phyloP scores from a whole-genome alignment of 495 filamentous ascomycete genomes.

The Neurospora tetrasperma region DNA sequence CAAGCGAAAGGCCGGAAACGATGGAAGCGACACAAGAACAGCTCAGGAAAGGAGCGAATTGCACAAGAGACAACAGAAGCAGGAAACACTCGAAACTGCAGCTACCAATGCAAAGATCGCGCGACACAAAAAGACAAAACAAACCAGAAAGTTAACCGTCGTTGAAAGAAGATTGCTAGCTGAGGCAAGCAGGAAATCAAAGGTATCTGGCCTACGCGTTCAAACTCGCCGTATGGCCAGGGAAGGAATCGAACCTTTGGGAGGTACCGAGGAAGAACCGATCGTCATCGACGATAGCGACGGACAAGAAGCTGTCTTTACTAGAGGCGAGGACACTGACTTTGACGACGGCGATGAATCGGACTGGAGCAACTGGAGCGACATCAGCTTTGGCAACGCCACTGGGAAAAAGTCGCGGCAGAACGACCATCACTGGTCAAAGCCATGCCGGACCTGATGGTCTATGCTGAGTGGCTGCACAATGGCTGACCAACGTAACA shows the following conservation, averaged over 20 bases:
- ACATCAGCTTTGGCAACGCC: neutral
- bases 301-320: conserved; percentile 3
- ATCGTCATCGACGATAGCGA: conserved; percentile 4
- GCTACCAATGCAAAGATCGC: neutral
- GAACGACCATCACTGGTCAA: neutral
- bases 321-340: conserved; percentile 1
- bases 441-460: neutral
- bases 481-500: neutral
- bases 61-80: neutral
- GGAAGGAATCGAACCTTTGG: neutral
- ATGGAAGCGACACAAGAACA: neutral
- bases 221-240: neutral
- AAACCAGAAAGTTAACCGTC: neutral
- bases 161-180: neutral
- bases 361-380: conserved; percentile 3
- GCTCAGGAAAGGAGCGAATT: neutral
- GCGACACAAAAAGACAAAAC: neutral
- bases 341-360: conserved; percentile 6
- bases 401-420: neutral
- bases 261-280: conserved; percentile 1
- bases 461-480: neutral
- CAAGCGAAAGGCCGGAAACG: neutral
- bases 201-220: neutral
- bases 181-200: neutral
- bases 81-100: neutral